phyloP scores from a whole-genome alignment of 192 early-diverging fungal genomes.

The Fimicolochytrium jonesii region DNA sequence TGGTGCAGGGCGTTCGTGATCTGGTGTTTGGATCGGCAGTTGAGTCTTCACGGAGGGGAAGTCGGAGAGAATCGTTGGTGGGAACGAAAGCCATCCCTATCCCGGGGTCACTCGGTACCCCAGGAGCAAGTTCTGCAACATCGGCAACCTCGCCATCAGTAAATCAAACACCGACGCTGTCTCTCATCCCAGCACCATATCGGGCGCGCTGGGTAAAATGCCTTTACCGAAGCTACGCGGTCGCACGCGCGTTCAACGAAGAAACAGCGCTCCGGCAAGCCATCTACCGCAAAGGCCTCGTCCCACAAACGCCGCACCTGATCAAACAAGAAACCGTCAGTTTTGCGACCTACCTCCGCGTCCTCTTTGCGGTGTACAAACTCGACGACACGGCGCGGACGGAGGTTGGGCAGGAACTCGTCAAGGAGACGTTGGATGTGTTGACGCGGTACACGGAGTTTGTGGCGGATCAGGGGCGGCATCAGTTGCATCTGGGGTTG shows the following conservation, averaged over 20 bases:
- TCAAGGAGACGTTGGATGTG: constrained; percentile 42
- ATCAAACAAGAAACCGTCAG: constrained; percentile 82
- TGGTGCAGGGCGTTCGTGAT: constrained; percentile 41
- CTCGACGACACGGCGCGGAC: not conserved
- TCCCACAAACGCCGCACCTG: constrained; percentile 85
- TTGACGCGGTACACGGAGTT: constrained; percentile 39
- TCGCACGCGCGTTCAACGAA: constrained; percentile 78
- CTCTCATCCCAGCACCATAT: constrained; percentile 25
- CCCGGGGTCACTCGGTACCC: not conserved
- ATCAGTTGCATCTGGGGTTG: constrained; percentile 41
- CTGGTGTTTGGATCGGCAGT: constrained; percentile 18
- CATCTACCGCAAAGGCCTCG: constrained; percentile 75
- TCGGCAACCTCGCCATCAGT: not conserved
- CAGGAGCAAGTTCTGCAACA: not conserved
- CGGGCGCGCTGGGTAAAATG: constrained; percentile 33
- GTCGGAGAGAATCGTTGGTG: constrained; percentile 2
- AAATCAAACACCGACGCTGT: constrained; percentile 12
- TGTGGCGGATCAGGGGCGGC: constrained; percentile 36
- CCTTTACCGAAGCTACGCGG: constrained; percentile 61
- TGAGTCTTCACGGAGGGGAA: not conserved
- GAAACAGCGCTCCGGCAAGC: constrained; percentile 73
- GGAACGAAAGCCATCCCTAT: not conserved
- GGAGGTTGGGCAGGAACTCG: constrained; percentile 15
- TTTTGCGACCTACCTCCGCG: constrained; percentile 35
- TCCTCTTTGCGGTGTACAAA: constrained; percentile 49